Base-by-base conservation (phyloP, 108 stramenopile genomes). In the Pelagomonas calceolata region DNA sequence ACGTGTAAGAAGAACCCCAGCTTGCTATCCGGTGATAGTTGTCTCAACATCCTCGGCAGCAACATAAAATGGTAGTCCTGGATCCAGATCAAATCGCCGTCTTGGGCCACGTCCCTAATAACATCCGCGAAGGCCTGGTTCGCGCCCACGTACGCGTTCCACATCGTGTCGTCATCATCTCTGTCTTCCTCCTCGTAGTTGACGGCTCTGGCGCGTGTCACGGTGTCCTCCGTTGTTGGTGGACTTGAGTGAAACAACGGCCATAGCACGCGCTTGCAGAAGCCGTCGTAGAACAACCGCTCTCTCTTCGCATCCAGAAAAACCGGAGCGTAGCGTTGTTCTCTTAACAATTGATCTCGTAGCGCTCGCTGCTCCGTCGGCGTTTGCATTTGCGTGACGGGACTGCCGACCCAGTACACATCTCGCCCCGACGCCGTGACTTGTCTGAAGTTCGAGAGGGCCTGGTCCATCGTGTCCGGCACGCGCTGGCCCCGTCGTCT, bases 1-100 rank as follows among this genome's bases (percentile, higher is more conserved):
- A 85, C 80, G 84, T 88, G 87, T 9, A 88, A 69, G 81, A 86
- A 88, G 35, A 86, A 67, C 5, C 87, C 87, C 45, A 86, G 79
- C 30, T 72, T 72, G n/a, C 83, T 80, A 3, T 71, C 37, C 7
- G 51, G 26, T 34, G 76, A 32, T 9, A 70, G 63, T 32, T 82
- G 63, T 32, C 67, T 46, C 30, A 88, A 79, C 65, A 87, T 78
- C 35, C 67, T 70, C 31, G 87, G 87, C 43, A 88, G 64, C 63
- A 88, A 60, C 32, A 88, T 78, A 36, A 88, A 82, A 71, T 87
- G 84, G 76, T 82, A 84, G 34, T 82, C 87, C 67, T 88, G 87
- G 36, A 87, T 76, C 87, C 87, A 88, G n/a, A 88, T 67, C 69
- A 88, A 65, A 79, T 88, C 85, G 39, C 39, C 39, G 39, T 43